Evolutionary conservation across 202 grass and related monocot species (phyloP), one percentile per base, ranked within the genome.

Genomic region (Sporobolus alterniflorus): DNA sequence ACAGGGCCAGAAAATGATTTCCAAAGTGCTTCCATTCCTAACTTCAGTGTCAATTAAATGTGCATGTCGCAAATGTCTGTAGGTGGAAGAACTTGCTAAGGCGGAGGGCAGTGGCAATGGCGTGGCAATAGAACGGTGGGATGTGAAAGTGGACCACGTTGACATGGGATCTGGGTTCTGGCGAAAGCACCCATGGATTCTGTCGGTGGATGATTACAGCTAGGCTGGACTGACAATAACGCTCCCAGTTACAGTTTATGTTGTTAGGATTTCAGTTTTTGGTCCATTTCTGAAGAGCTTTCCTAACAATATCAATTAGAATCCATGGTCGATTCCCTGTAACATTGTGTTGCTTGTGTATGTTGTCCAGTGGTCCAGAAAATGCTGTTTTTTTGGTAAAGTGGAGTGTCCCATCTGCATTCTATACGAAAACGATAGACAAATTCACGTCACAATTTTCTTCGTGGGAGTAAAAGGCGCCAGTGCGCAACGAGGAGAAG

Each of bases 161-260:
- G 95, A 97, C 77, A 87, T 94, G 77, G 67, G 88, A 34, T 49
- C 74, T 7, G 82, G 83, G 7, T 97, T 97, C 69, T 97, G 95
- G 95, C 84, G 64, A 42, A 88, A 89, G 47, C 88, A 81, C 46
- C 78, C 74, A 8, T 87, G 68, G 55, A 94, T 94, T 78, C 17
- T 63, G 6, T 63, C 15, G 12, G 34, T 66, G 36, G 29, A 21
- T 59, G 11, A 77, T 48, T 69, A 40, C 18, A 60, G 10, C 10
- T 92, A 70, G 56, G 59, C 11, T 71, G 31, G 16, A 17, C 59
- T 62, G 64, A 48, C 52, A 32, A 40, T 13, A 12, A 14, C 9
- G 24, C 7, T 11, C 51, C 5, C 18, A 1, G 49, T 51, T 5
- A 21, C 43, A 46, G 43, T 14, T 46, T 40, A 40, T 13, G 2